phyloP scores from a whole-genome alignment of 2,329 filamentous ascomycete species.

The Coniochaeta pulveracea region DNA sequence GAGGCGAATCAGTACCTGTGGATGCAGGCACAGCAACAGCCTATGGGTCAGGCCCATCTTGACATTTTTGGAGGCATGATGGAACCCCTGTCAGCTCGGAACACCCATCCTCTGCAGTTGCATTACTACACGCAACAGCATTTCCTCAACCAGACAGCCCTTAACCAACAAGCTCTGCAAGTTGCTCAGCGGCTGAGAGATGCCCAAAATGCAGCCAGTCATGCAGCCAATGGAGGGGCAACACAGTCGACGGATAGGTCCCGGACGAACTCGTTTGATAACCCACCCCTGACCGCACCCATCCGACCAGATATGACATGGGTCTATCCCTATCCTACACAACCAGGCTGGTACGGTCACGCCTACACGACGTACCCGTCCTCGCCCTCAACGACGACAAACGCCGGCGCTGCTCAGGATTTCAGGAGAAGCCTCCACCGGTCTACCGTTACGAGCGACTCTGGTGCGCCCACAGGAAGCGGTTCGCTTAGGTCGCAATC shows the following conservation, averaged over 20 bases:
- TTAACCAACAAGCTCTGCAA: constrained; percentile 27
- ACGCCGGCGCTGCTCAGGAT: constrained; percentile 34
- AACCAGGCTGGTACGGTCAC: constrained; percentile 30
- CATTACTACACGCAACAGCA: constrained; percentile 30
- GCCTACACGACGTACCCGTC: constrained; percentile 44
- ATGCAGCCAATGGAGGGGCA: constrained; percentile 23
- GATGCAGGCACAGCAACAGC: constrained; percentile 33
- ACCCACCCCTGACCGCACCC: constrained; percentile 46
- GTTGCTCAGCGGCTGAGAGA: constrained; percentile 32
- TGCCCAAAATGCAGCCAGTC: too few species aligned
- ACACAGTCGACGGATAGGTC: constrained; percentile 33
- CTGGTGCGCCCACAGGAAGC: constrained; percentile 32
- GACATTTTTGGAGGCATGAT: constrained; percentile 15
- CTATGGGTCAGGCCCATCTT: constrained; percentile 29
- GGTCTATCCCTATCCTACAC: constrained; percentile 32
- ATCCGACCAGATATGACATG: constrained; percentile 43
- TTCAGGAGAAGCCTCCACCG: constrained; percentile 47
- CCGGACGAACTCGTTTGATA: constrained; percentile 53
- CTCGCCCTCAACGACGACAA: constrained; percentile 34
- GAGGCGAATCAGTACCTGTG: constrained; percentile 30
- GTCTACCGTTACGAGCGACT: constrained; percentile 36
- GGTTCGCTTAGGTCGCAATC: constrained; percentile 54
- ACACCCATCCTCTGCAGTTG: constrained; percentile 28
- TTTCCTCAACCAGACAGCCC: constrained; percentile 12
- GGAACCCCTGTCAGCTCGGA: constrained; percentile 10